These are phyloP conservation scores for Komagataella kurtzmanii DNA, from an alignment of 805 yeast species.

Conservation along the genomic window DNA sequence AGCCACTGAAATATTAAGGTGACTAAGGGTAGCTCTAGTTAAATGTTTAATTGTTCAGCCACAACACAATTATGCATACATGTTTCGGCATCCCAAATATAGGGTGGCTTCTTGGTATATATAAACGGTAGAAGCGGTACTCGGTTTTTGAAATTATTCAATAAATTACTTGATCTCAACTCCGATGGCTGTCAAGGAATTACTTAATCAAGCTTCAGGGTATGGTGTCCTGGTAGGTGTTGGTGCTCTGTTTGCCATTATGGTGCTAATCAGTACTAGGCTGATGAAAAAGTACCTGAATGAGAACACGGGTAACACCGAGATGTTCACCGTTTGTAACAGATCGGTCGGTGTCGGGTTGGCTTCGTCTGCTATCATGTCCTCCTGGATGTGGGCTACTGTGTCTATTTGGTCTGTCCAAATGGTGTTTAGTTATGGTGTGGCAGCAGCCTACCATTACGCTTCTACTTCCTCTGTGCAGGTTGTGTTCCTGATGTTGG, in stretches of 20 bases:
- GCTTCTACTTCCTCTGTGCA: conserved; percentile 12
- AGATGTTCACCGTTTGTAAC: conserved; percentile 13
- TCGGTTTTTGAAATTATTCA: neutral
- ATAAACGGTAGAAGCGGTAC: neutral
- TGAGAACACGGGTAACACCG: conserved; percentile 13
- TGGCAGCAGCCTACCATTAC: conserved; percentile 13
- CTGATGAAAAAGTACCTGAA: conserved; percentile 9
- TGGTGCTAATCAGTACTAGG: conserved; percentile 17
- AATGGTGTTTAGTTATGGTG: conserved; percentile 13
- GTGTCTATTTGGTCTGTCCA: conserved; percentile 10
- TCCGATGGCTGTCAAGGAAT: neutral
- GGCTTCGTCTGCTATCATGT: conserved; percentile 14
- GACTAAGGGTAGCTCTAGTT: neutral
- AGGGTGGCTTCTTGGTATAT: neutral
- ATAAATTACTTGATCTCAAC: neutral
- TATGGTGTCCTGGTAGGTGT: conserved; percentile 19
- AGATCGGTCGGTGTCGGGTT: conserved; percentile 15
- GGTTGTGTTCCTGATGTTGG: conserved; percentile 8
- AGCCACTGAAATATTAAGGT: neutral
- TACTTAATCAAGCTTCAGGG: conserved; percentile 15
- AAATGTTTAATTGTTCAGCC: neutral
- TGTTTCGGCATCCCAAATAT: neutral
- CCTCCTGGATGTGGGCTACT: conserved; percentile 17
- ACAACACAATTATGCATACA: neutral
- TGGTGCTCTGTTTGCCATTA: conserved; percentile 18